Base-by-base conservation (phyloP, 2,329 filamentous ascomycete species). In the Falciphora oryzae region DNA sequence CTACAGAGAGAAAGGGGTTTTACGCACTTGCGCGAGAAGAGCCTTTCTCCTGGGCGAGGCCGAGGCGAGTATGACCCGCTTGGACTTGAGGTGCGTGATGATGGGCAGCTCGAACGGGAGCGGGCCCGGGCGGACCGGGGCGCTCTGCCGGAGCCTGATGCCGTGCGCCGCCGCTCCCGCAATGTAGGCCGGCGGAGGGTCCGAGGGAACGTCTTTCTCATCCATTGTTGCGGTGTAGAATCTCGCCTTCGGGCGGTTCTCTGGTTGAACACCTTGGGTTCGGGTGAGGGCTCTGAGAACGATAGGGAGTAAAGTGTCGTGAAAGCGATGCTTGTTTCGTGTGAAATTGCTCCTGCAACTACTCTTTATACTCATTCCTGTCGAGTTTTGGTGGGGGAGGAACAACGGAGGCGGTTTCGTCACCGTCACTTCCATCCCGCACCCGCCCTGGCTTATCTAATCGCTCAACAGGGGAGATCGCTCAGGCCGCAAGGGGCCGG, bases 11-110 rank as follows among this genome's bases (percentile, higher is more conserved):
- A 56, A 53, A 44, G 59, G 31, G 44, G 44, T 7, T 7, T 53
- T 53, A 53, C 58, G 53, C 75, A 90, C 87, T 77, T 89, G 89
- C 62, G 86, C 85, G 57, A 99, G 85, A 13, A 99, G 86, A 68
- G 91, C 89, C 75, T 89, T 90, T 64, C 95, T 85, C 59, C 95
- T 85, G 0, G 95, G 95, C 1, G 93, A 97, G 27, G 90, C 87
- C 2, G 93, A 97, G 63, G 95, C 95, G 32, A 99, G 88, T 69
- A 99, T 91, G 7, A 97, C 87, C 68, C 94, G 85, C 75, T 91
- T 92, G 64, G 85, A 85, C 72, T 90, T 88, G 68, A 99, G 85
- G 71, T 89, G 82, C 71, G 85, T 85, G 66, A 99, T 80, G 65
- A 93, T 88, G 22, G 94, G 93, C 25, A 98, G 83, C 67, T 92